Base-by-base conservation (phyloP, 1,284 basidiomycete species). In the Cystobasidiaceae sp. region DNA sequence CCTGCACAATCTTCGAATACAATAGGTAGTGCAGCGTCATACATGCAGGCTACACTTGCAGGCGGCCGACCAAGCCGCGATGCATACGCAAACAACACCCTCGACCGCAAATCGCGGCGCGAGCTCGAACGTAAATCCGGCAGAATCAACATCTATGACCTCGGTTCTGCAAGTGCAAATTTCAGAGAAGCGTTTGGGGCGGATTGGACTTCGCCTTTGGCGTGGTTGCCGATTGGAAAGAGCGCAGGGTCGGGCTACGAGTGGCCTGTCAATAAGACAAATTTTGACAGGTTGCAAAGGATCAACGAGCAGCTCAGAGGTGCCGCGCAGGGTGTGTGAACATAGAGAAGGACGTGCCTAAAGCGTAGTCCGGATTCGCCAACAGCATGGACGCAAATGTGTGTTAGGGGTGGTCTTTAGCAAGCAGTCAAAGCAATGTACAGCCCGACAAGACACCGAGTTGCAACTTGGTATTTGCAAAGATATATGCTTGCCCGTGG, bases 111-210 rank as follows among this genome's bases (percentile, higher is more conserved):
- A n/a, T n/a, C n/a, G n/a, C n/a, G n/a, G 8, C 54, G 63, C 23
- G 41, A 57, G 33, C 45, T 66, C 25, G 55, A 59, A 44, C 27
- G 48, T 37, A 51, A 57, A 58, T 54, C 63, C 23, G 63, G 54
- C 6, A 48, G 34, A 23, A 59, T 59, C 21, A 66, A 66, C 28
- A 58, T 66, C 37, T 66, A 66, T 55, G 63, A 66, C 44, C 27
- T 66, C 19, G 63, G 63, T 33, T 32, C 28, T 27, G 55, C 52
- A 37, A 27, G 32, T 33, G 33, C 37, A 23, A 66, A 66, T 49
- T 66, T 66, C 21, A 49, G 44, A 30, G 44, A 66, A 34, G 54
- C 55, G 17, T 66, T 66, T 44, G 63, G 63, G 33, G 37, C 27
- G 9, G 30, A 59, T 44, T 66, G 54, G 63, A 49, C 55, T 64